Base-by-base conservation (phyloP, 768 basidiomycete genomes). In the Cystofilobasidium macerans region DNA sequence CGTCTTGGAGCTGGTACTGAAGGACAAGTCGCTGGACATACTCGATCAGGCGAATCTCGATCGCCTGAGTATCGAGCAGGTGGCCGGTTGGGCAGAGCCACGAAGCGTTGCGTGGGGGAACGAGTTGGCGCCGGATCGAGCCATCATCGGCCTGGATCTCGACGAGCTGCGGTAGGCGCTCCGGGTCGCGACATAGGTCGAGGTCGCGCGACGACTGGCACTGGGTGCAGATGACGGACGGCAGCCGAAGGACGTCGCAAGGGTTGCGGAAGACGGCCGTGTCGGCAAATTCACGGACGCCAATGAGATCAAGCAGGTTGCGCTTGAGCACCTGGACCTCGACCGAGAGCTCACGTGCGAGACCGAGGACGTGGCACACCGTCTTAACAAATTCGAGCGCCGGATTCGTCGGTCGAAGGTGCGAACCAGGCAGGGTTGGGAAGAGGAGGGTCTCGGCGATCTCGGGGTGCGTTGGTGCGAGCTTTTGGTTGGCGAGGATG, bases 111-210 rank as follows among this genome's bases (percentile, higher is more conserved):
- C 67, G 77, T 69, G 71, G 80, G 77, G 69, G 78, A 79, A 13
- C 42, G 35, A 74, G 62, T 60, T 71, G 73, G 32, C 70, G 65
- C 16, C 32, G 12, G 35, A 54, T 48, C 56, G 33, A 35, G 9
- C 57, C 67, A 6, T 64, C 58, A 22, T 51, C 57, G 18, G 2
- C 13, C 42, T 63, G 11, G 45, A 70, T 28, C 69, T 71, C 8
- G 65, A 76, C 76, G 16, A 76, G 70, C 57, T 70, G 68, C 6
- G 88, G 85, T 48, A 89, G 79, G 45, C 95, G 80, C 66, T 90
- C 87, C 14, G 84, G 81, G 76, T 98, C 94, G 20, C 94, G 84
- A 74, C 94, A 97, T 72, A 99, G 88, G 75, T 99, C 95, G 72
- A 99, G 88, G 74, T 94, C 91, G 89, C 57, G 24, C 56, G 45